These are phyloP conservation scores for Ogataea angusta DNA, from an alignment of 805 yeast genomes.

Conservation along the genomic window DNA sequence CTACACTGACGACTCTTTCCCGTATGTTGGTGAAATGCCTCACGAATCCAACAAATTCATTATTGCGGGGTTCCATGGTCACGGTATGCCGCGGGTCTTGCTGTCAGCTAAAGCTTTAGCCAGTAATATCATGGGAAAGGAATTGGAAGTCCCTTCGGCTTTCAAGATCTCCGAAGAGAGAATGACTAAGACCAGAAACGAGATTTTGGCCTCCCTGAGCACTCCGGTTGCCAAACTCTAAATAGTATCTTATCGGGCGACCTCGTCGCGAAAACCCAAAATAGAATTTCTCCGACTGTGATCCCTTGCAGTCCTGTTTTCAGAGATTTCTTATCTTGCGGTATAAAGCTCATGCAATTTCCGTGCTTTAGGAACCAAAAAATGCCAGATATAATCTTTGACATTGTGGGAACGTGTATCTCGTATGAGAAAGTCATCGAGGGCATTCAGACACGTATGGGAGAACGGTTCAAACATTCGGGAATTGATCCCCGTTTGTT, in stretches of 20 bases:
- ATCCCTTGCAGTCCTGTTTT: no score
- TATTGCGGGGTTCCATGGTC: slow-evolving; percentile 50
- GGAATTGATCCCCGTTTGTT: slow-evolving; percentile 23
- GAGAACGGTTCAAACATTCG: slow-evolving; percentile 22
- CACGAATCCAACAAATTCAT: slow-evolving; percentile 33
- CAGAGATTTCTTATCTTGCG: no score
- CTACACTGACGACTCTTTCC: slow-evolving; percentile 38
- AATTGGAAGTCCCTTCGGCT: slow-evolving; percentile 20
- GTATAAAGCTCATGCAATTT: neutral
- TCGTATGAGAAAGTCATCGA: slow-evolving; percentile 25
- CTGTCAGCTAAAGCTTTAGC: slow-evolving; percentile 40
- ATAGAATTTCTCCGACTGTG: no score
- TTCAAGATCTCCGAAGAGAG: slow-evolving; percentile 24
- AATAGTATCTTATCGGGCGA: neutral
- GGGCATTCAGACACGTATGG: slow-evolving; percentile 23
- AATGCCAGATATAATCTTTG: slow-evolving; percentile 31
- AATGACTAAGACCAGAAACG: slow-evolving; percentile 15
- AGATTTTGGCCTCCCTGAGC: slow-evolving; percentile 12
- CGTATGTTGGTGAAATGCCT: slow-evolving; percentile 39
- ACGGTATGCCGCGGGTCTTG: slow-evolving; percentile 49
- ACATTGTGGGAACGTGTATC: slow-evolving; percentile 31
- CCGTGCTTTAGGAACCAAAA: neutral
- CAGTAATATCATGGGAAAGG: slow-evolving; percentile 10
- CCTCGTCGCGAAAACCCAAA: no score
- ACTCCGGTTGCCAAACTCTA: slow-evolving; percentile 3